Evolutionary conservation across 306 rosid genomes (phyloP), one percentile per base, ranked within the genome.

Genomic region (Castanopsis chinensis): DNA sequence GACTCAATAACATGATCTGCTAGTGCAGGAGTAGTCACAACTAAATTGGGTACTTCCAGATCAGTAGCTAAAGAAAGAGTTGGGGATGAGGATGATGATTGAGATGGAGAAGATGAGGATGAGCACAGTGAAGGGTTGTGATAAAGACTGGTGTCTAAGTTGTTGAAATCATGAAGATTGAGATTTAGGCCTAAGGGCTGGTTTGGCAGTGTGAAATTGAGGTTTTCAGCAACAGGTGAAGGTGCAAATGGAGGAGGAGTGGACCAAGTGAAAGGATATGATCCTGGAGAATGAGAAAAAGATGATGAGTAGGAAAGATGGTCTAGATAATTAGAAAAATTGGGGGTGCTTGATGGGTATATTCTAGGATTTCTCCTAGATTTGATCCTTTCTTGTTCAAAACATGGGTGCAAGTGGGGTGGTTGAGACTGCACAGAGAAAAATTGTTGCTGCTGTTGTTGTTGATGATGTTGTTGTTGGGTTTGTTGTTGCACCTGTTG

Each of bases 171-270:
- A 33, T 86, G 91, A 61, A 92, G 76, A 82, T 90, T 96, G 78
- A 93, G 99, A 82, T 96, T 93, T 82, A 96, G 80, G 51, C 99
- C 99, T 10, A 93, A 76, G 83, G 93, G 71, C 82, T 86, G 97
- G 41, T 78, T 88, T 27, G 99, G 99, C 80, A 93, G 94, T 25
- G 74, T 43, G 76, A 88, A 80, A 86, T 87, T 83, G 69, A 84
- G 90, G 79, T 82, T 89, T 75, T 89, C 91, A 58, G 74, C 41
- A 80, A 78, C 5, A 43, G 81, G 86, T 7, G 83, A 79, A 75
- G 86, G 82, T 20, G 83, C 71, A 86, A 83, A 28, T 74, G 69
- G 43, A n/a, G 87, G 76, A 71, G 87, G 79, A 84, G 76, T 41
- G 49, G 91, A 75, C 77, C 83, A 86, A 33, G 87, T 78, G 71